Evolutionary conservation across 352 stramenopile genomes (phyloP).

Genomic region (Phytophthora capsici): DNA sequence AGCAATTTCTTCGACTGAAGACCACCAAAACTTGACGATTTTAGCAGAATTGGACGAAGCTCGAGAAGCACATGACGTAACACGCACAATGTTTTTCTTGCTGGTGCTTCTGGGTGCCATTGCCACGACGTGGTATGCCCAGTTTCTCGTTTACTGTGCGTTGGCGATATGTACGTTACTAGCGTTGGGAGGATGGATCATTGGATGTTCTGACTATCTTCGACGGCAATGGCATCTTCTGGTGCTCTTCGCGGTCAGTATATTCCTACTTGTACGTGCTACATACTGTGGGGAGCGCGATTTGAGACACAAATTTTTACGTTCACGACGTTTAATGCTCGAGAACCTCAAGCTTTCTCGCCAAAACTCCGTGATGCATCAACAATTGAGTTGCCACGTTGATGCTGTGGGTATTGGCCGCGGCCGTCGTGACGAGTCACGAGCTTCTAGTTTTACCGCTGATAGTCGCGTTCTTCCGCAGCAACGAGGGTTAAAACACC

Average conservation of each 20-base stretch:
- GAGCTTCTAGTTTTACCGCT: neutral
- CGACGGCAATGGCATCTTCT: slow-evolving; percentile 58
- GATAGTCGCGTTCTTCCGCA: slow-evolving; percentile 8
- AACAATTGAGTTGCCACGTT: slow-evolving; percentile 67
- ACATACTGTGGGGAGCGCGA: slow-evolving; percentile 52
- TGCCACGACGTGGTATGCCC: slow-evolving; percentile 62
- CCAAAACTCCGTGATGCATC: slow-evolving; percentile 73
- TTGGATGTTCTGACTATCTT: slow-evolving; percentile 29
- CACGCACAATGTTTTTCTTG: slow-evolving; percentile 60
- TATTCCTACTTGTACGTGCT: slow-evolving; percentile 45
- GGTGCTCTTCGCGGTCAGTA: slow-evolving; percentile 43
- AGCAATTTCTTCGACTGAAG: neutral
- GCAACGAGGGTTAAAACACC: neutral
- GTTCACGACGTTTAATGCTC: slow-evolving; percentile 60
- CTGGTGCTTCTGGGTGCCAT: slow-evolving; percentile 56
- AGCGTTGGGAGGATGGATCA: slow-evolving; percentile 44
- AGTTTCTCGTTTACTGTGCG: slow-evolving; percentile 53
- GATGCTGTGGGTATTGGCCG: slow-evolving; percentile 62
- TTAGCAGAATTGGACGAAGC: slow-evolving; percentile 24
- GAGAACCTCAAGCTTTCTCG: slow-evolving; percentile 67
- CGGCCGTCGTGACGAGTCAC: slow-evolving; percentile 12
- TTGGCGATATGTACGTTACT: slow-evolving; percentile 36
- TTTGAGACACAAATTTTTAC: slow-evolving; percentile 59
- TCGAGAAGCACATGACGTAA: slow-evolving; percentile 41
- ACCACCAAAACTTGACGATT: slow-evolving; percentile 13